Conservation (phyloP, 345 rosid species). For the Hirschfeldia incana region DNA sequence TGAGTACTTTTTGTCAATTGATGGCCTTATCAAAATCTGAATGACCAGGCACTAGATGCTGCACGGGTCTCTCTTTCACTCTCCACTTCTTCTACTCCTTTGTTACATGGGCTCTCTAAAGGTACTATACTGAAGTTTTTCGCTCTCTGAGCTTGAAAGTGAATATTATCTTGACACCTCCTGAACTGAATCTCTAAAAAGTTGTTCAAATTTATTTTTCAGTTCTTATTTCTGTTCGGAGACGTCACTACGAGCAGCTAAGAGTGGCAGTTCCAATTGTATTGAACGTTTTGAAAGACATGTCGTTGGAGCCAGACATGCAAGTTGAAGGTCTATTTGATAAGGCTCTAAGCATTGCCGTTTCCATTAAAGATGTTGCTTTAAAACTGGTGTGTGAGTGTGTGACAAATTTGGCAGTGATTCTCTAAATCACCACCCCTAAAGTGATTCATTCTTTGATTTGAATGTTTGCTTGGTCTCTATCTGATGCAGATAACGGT, state of each 20-base stretch:
- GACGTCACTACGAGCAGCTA: slow-evolving; percentile 79
- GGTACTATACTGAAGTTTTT: slow-evolving; percentile 46
- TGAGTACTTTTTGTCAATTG: neutral
- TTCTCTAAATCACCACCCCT: neutral
- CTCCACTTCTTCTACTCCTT: slow-evolving; percentile 56
- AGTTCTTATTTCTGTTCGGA: slow-evolving; percentile 62
- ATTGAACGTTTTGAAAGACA: slow-evolving; percentile 54
- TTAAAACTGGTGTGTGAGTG: slow-evolving; percentile 56
- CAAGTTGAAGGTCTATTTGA: slow-evolving; percentile 53
- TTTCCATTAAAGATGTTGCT: slow-evolving; percentile 54
- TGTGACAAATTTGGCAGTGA: slow-evolving; percentile 22
- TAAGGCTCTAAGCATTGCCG: slow-evolving; percentile 62
- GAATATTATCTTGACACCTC: slow-evolving; percentile 7
- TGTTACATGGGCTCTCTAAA: slow-evolving; percentile 69
- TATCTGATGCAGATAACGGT: slow-evolving; percentile 76
- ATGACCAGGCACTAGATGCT: slow-evolving; percentile 69
- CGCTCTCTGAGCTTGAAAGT: neutral
- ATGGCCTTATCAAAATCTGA: slow-evolving; percentile 6
- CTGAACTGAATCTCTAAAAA: neutral
- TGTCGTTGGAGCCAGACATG: slow-evolving; percentile 43
- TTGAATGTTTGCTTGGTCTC: slow-evolving; percentile 58
- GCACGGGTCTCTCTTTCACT: slow-evolving; percentile 41
- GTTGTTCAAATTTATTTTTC: slow-evolving; percentile 34
- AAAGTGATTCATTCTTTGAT: slow-evolving; percentile 8
- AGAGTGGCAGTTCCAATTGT: slow-evolving; percentile 68